Base-by-base conservation (phyloP, 225 moss, liverwort and hornwort genomes). In the Bryum argenteum region DNA sequence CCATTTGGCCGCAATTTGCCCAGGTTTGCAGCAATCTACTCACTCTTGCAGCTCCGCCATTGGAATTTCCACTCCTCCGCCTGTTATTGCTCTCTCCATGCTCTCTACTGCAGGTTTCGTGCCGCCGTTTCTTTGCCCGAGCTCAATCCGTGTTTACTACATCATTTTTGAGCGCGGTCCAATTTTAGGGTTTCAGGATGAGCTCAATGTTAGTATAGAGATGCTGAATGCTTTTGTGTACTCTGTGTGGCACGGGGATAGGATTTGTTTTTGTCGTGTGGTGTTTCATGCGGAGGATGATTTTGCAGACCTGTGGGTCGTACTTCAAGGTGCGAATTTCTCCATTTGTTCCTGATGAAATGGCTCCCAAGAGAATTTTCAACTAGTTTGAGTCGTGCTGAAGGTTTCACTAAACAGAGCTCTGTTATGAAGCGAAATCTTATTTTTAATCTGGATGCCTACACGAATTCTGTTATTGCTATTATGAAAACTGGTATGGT, bases 231-330 rank as follows among this genome's bases (percentile, higher is more conserved):
- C 23, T 69, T 13, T 58, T 65, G 33, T 65, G 33, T 65, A 9
- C 64, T 53, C 19, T 45, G 63, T 59, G 74, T 74, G 21, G 58
- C 18, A 38, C 45, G 18, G 58, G 44, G 47, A 59, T 59, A 75
- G 78, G 67, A 54, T 72, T 66, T 47, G 50, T 28, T 21, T 11
- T 56, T 47, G 48, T 28, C 28, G 9, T 56, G 18, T 24, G 79
- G 63, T 73, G 63, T 63, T 69, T 63, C 26, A 24, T 26, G 79
- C 50, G 73, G 79, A 79, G 69, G 73, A 79, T 79, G 73, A 56
- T 78, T 78, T 73, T 69, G 78, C 73, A 74, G 40, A 69, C 58
- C 73, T 69, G 63, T 56, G 63, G 63, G 69, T 69, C 73, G 69
- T 63, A 48, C 56, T 50, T 51, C 8, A 69, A 79, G 73, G 73